Evolutionary conservation across 345 rosid genomes (phyloP), one percentile per base, ranked within the genome.

Genomic region (Rhizophora apiculata): DNA sequence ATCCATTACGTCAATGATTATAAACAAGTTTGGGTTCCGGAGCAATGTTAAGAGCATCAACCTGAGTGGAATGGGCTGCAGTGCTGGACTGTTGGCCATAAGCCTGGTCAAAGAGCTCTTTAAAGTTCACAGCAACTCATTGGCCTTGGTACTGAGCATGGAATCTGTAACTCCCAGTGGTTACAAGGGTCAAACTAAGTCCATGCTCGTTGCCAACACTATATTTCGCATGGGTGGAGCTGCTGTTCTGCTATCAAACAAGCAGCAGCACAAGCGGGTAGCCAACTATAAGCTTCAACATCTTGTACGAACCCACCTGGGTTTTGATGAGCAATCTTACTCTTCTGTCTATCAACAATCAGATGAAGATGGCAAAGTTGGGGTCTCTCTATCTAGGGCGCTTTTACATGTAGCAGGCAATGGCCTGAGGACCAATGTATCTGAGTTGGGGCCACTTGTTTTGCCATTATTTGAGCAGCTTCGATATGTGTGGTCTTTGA

Each of bases 191-290:
- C 72, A 69, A 37, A 73, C 53, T 4, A 87, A 83, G 67, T 79
- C 87, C 51, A 87, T 87, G 92, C 85, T 85, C 3, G 68, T 87
- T 6, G 72, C 86, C 66, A 87, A 87, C 69, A 74, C 85, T 0
- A 72, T 87, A 46, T 83, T 87, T 61, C 79, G 91, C 20, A 83
- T 87, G 87, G 91, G 89, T 19, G 89, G 89, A 15, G 92, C 79
- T 1, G 89, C 89, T 3, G 64, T 85, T 72, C 67, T 85, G 74
- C 71, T 87, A 32, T 87, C 89, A 8, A 87, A 85, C 76, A 82
- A 72, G 72, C 80, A 74, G 53, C 75, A 85, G 55, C 82, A 87
- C 73, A 64, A 65, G 72, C 9, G 10, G 1, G 80, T 0, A 31
- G 84, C 92, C 8, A 83, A 79, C 51, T 87, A 85, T 72, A 82